Percentiles rank a stretch among this genome's conserved stretches.
These are phyloP conservation scores for Candida krabiensis DNA, from an alignment of 805 yeast genomes.

Conservation along the genomic window DNA sequence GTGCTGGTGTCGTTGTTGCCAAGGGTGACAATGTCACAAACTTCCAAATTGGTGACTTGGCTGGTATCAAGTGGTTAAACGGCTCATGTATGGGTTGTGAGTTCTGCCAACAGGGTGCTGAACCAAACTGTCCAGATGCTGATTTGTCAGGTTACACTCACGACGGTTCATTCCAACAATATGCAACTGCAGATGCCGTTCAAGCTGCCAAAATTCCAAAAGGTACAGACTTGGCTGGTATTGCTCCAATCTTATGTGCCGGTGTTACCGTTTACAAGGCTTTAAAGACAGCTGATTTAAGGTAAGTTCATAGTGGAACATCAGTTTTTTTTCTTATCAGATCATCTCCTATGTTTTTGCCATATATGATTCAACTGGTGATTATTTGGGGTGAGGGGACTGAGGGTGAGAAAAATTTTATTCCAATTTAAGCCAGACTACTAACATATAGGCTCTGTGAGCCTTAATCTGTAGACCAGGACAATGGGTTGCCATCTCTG, in stretches of 20 bases:
- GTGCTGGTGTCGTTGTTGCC: slow-evolving; percentile 78
- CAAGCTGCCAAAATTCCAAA: slow-evolving; percentile 80
- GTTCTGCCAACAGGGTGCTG: slow-evolving; percentile 57
- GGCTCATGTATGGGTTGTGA: slow-evolving; percentile 72
- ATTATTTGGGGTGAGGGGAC: too few relatives aligned
- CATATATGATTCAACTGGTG: too few relatives aligned
- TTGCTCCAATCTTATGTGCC: slow-evolving; percentile 84
- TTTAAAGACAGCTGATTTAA: slow-evolving; percentile 70
- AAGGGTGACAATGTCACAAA: slow-evolving; percentile 63
- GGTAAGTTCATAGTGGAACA: too few relatives aligned
- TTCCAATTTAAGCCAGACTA: too few relatives aligned
- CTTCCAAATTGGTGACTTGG: slow-evolving; percentile 71
- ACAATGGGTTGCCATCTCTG: slow-evolving; percentile 73
- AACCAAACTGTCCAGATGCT: slow-evolving; percentile 68
- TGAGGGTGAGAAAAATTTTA: too few relatives aligned
- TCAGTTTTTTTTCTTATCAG: too few relatives aligned
- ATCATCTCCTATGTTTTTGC: too few relatives aligned
- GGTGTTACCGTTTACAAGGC: slow-evolving; percentile 92
- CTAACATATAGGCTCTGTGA: too few relatives aligned
- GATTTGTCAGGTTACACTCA: slow-evolving; percentile 83
- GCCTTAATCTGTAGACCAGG: slow-evolving; percentile 48
- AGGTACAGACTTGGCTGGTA: slow-evolving; percentile 69
- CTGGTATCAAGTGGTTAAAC: slow-evolving; percentile 79
- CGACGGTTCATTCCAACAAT: slow-evolving; percentile 90
- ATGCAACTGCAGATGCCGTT: slow-evolving; percentile 83